Evolutionary conservation across 2,329 filamentous ascomycete genomes (phyloP), one percentile per base, ranked within the genome.

Genomic region (Acrocalymma vagum): DNA sequence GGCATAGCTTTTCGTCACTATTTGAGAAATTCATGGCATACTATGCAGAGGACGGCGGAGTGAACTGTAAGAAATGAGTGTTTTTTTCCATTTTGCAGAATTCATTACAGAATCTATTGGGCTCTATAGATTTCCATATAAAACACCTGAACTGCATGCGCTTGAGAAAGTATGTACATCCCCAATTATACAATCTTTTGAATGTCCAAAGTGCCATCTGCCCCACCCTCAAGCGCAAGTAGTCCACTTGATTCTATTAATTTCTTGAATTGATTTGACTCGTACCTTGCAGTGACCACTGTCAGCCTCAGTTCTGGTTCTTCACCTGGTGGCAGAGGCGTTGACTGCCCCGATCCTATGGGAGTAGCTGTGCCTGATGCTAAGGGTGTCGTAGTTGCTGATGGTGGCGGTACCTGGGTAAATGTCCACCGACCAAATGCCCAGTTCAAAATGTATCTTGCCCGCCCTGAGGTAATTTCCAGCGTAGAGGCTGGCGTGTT

Each of bases 401-500:
- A 63, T 2, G 49, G 47, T 4, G 59, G 52, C 1, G 68, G 55
- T 4, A 85, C 73, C 5, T 82, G 78, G 2, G 91, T 95, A 63
- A 93, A 96, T 0, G 85, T 95, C 93, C 94, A 99, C 20, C 94
- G 81, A 1, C 91, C 91, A 72, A 99, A 99, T 0, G 94, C 94
- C 94, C 94, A 99, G 69, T 99, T 99, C 45, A 99, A 80, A 29
- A 99, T 96, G 65, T 94, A 96, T 39, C 88, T 78, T 11, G 71
- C 69, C 14, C 69, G 62, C 2, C 69, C 71, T 6, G 41, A 47
- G 14, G 36, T 47, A 30, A 50, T 73, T 9, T 82, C 47, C 7
- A 62, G 53, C 10, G 63, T 53, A 6, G 68, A 55, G 8, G 48
- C 53, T 9, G 65, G 54, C 13, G 57, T 62, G 2, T 55, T 45